Base-by-base conservation (phyloP, 306 rosid species). In the Corylus avellana region DNA sequence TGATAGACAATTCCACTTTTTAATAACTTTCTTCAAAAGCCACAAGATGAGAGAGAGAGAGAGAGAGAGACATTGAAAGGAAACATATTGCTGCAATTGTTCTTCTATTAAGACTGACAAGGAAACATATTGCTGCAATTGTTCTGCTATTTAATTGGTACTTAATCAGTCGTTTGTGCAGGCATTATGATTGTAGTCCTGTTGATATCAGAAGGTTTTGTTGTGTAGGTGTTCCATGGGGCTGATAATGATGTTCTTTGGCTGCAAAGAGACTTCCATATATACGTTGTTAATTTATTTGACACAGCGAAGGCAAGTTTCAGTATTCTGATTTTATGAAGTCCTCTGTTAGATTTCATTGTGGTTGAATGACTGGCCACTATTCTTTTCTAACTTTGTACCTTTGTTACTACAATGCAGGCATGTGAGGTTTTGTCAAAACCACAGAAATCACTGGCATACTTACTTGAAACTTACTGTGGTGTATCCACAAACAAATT, bases 221-320 rank as follows among this genome's bases (percentile, higher is more conserved):
- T 78, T 87, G 75, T 72, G 58, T 79, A 92, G 99, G 97, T 95
- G 75, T 95, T 95, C 82, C 99, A 95, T 84, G 99, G 99, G 10
- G 92, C 97, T 27, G 99, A 95, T 78, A 95, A 91, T 83, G 99
- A 95, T 79, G 85, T 92, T 78, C 79, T 92, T 49, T 95, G 99
- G 99, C 88, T 95, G 55, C 97, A 92, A 74, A 89, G 98, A 78
- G 99, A 95, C 89, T 95, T 95, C 70, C 99, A 92, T 72, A 89
- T 92, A 67, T 92, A 95, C 20, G 75, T 95, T 64, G 97, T 93
- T 77, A 95, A 93, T 84, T 86, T 95, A 72, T 91, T 95, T 81
- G 98, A 92, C 81, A 92, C 98, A 16, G 93, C 97, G 69, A 95
- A 93, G 97, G 99, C 88, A 66, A 85, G 85, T 73, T 50, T 76